These are phyloP conservation scores for Allantophomopsis cytisporea DNA, from an alignment of 2,329 filamentous ascomycete genomes.

Conservation along the genomic window DNA sequence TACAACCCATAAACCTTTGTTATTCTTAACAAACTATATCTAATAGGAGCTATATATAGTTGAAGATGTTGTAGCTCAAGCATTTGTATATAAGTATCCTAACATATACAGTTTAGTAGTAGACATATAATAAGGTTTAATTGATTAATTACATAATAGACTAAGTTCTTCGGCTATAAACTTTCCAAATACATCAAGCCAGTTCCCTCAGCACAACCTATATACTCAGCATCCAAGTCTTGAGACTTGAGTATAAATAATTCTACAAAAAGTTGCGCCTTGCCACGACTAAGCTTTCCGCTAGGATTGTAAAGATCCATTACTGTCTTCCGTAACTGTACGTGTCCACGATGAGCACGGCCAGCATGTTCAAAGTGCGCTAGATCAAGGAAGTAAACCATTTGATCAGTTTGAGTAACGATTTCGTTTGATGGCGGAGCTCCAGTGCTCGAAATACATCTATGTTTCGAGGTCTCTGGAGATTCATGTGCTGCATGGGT, in stretches of 20 bases:
- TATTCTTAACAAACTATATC: too few species aligned
- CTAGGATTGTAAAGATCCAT: conserved; percentile 7
- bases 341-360: conserved; percentile 5
- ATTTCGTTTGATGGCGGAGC: neutral
- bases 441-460: neutral
- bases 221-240: conserved; percentile 13
- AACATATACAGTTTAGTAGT: too few species aligned
- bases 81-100: too few species aligned
- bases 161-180: too few species aligned
- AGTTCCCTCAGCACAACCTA: conserved; percentile 10
- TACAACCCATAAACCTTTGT: too few species aligned
- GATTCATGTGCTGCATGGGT: conserved; percentile 7
- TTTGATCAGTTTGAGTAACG: conserved; percentile 6
- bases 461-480: neutral
- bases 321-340: conserved; percentile 5
- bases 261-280: conserved; percentile 5
- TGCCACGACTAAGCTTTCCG: neutral
- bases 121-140: too few species aligned
- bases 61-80: too few species aligned
- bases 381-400: conserved; percentile 9
- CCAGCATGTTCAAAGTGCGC: conserved; percentile 9
- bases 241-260: conserved; percentile 8
- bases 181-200: conserved; percentile 21
- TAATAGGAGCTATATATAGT: too few species aligned
- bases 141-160: too few species aligned